Percentiles rank a stretch among this genome's conserved stretches.
Conservation (phyloP, 257 asterid genomes). For the Solanum lycopersicoides region DNA sequence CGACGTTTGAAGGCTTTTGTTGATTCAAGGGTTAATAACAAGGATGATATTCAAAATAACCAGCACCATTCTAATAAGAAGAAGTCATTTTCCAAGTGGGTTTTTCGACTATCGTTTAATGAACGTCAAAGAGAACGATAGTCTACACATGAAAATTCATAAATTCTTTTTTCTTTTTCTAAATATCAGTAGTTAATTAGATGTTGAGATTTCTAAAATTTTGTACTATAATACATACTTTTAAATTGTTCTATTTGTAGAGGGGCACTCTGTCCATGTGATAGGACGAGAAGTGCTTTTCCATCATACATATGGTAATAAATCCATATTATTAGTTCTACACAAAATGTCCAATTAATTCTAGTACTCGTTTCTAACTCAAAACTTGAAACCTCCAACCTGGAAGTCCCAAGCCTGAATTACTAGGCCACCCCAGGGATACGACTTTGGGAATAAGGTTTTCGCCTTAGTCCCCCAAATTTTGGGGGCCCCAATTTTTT, state of each 20-base stretch:
- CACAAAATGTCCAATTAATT: not conserved
- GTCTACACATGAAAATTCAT: not conserved
- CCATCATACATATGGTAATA: not conserved
- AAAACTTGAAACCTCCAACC: too few relatives aligned
- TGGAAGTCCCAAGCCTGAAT: too few relatives aligned
- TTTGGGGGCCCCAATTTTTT: too few relatives aligned
- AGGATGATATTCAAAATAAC: not conserved
- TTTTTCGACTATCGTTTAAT: constrained; percentile 43
- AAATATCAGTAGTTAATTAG: not conserved
- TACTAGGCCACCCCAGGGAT: too few relatives aligned
- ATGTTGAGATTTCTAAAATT: not conserved
- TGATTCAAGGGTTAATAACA: not conserved
- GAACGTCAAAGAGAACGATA: constrained; percentile 51
- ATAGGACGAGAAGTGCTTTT: not conserved
- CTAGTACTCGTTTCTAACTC: not conserved
- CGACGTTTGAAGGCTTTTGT: not conserved
- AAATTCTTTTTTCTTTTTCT: not conserved
- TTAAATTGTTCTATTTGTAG: not conserved
- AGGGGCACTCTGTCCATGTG: not conserved
- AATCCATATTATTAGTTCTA: not conserved
- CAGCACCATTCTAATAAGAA: constrained; percentile 20
- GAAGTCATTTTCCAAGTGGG: constrained; percentile 41
- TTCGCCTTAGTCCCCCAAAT: too few relatives aligned
- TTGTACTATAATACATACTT: too few relatives aligned
- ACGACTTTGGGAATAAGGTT: too few relatives aligned